These are phyloP conservation scores for Aspergillus bertholletiae DNA, from an alignment of 495 filamentous ascomycete species.

Conservation along the genomic window DNA sequence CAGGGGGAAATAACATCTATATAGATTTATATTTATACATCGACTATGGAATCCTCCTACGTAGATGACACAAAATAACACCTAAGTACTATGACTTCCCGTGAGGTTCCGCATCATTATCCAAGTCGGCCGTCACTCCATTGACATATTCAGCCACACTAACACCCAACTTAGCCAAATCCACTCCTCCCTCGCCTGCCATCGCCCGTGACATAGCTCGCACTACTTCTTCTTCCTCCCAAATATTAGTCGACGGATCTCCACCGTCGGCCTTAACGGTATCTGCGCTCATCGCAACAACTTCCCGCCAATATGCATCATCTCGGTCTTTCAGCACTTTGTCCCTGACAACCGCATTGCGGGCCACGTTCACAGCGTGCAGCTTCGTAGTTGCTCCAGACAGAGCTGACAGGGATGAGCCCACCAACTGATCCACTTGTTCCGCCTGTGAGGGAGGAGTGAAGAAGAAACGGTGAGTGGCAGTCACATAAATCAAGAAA, in stretches of 20 bases:
- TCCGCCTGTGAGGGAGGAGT: slow-evolving; percentile 48
- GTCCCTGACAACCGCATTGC: slow-evolving; percentile 59
- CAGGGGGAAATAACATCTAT: no score
- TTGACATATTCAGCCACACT: slow-evolving; percentile 44
- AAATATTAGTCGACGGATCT: slow-evolving; percentile 27
- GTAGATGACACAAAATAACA: no score
- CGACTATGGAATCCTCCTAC: no score
- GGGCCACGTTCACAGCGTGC: slow-evolving; percentile 49
- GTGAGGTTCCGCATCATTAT: slow-evolving; percentile 4
- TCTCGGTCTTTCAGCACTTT: slow-evolving; percentile 47
- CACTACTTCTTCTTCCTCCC: slow-evolving; percentile 56
- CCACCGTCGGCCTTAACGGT: slow-evolving; percentile 20
- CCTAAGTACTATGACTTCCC: neutral
- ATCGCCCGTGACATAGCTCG: slow-evolving; percentile 48
- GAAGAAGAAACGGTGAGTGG: slow-evolving; percentile 69
- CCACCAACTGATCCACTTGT: slow-evolving; percentile 36
- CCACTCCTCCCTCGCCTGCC: slow-evolving; percentile 42
- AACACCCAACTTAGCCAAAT: slow-evolving; percentile 45
- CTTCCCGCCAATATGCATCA: slow-evolving; percentile 58
- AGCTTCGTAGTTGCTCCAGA: slow-evolving; percentile 47
- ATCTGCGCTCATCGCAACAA: slow-evolving; percentile 35
- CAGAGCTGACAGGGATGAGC: slow-evolving; percentile 36
- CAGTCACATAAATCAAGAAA: slow-evolving; percentile 62
- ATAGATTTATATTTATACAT: no score
- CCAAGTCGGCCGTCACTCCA: slow-evolving; percentile 38